Evolutionary conservation across 805 yeast species (phyloP), one percentile per base, ranked within the genome.

Genomic region (Peterozyma toletana): DNA sequence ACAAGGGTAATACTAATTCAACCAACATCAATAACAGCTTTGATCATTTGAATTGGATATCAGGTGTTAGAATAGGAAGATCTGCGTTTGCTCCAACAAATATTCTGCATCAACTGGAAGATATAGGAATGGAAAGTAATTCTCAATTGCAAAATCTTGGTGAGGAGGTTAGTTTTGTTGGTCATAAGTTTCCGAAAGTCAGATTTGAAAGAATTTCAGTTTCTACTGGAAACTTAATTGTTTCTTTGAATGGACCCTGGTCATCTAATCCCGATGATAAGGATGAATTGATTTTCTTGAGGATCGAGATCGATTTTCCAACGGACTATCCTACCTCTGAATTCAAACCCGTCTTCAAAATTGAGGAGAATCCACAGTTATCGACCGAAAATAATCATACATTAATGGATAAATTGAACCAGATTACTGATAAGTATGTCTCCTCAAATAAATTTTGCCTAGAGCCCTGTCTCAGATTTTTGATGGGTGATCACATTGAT

Each of bases 141-240:
- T 54, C 58, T 1, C 65, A 62, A 50, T 76, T 80, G 0, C 64
- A 81, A 18, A 88, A 87, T 55, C 62, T 91, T 21, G 96, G 96
- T 6, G 96, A 90, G 60, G 99, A 91, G 60, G 89, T 93, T 1
- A 83, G 95, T 50, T 68, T 77, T 14, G 88, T 89, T 6, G 95
- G 96, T 2, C 89, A 83, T 52, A 86, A 86, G 53, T 89, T 90
- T 57, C 96, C 96, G 1, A 87, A 84, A 52, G 74, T 93, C 3
- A 67, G 81, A 2, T 89, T 93, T 59, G 98, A 91, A 56, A 80
- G 80, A 52, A 89, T 93, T 5, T 81, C 93, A 2, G 95, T 91
- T 0, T 78, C 95, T 0, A 83, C 95, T 0, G 96, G 98, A 35
- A 79, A 73, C 30, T 66, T 90, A 44, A 78, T 80, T 2, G 60